These are phyloP conservation scores for Melampsora americana DNA, from an alignment of 1,284 basidiomycete species.

Conservation along the genomic window DNA sequence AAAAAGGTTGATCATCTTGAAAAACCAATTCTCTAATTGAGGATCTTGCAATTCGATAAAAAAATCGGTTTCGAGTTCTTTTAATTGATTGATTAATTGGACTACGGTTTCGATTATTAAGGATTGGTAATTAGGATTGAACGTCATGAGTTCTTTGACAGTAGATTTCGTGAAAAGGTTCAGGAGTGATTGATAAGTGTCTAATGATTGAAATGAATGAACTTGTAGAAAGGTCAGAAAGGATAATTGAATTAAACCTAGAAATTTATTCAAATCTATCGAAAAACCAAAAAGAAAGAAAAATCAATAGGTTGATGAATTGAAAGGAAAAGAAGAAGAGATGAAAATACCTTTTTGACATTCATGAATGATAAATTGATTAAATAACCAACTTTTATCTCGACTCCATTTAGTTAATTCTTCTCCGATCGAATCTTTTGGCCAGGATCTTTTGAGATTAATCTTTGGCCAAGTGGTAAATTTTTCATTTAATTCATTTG, in stretches of 20 bases:
- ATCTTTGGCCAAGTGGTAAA: conserved; percentile 48
- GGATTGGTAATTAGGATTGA: conserved; percentile 5
- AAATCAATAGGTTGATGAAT: not conserved
- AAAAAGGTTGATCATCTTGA: conserved; percentile 13
- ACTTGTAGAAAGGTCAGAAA: conserved; percentile 32
- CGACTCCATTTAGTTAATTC: conserved; percentile 50
- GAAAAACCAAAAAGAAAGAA: too few species aligned
- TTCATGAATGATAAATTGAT: conserved; percentile 47
- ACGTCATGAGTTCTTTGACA: not conserved
- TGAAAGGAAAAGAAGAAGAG: conserved; percentile 5
- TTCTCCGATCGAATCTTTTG: conserved; percentile 47
- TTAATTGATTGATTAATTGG: conserved; percentile 15
- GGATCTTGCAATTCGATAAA: conserved; percentile 35
- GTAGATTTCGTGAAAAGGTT: conserved; percentile 20
- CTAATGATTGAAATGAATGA: conserved; percentile 36
- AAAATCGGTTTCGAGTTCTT: conserved; percentile 14
- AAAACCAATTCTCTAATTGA: conserved; percentile 43
- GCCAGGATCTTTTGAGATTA: conserved; percentile 50
- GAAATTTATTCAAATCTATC: conserved; percentile 6
- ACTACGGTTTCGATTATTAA: not conserved
- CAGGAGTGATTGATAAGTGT: conserved; percentile 31
- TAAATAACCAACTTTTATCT: conserved; percentile 52
- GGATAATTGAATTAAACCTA: conserved; percentile 34
- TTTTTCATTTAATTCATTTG: conserved; percentile 12
- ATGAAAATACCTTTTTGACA: conserved; percentile 10